Evolutionary conservation across 495 filamentous ascomycete genomes (phyloP).

Genomic region (Aspergillus carlsbadensis): DNA sequence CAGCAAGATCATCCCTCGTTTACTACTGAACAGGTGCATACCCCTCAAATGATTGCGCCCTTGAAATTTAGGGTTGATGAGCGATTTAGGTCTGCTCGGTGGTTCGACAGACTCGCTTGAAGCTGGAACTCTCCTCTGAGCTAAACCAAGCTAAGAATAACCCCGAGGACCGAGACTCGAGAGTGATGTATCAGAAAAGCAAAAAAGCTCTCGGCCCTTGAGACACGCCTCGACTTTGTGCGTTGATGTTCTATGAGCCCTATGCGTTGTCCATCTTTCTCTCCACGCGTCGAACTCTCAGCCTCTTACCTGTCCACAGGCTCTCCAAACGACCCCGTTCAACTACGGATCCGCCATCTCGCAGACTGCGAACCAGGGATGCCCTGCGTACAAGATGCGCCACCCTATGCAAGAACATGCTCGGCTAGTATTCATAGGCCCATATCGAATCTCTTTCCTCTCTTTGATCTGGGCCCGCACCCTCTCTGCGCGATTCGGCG

Average conservation of each 20-base stretch:
- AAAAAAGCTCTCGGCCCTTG: conserved; percentile 2
- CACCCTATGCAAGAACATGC: conserved; percentile 10
- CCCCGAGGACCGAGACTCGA: not conserved
- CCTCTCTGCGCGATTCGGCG: not conserved
- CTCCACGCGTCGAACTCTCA: conserved; percentile 5
- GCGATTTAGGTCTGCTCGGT: not conserved
- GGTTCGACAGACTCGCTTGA: not conserved
- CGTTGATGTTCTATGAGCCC: not conserved
- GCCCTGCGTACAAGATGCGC: conserved; percentile 10
- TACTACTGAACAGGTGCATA: not conserved
- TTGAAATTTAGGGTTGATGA: not conserved
- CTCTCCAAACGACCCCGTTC: conserved; percentile 9
- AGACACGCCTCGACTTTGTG: not conserved
- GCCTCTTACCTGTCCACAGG: conserved; percentile 8
- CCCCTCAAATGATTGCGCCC: not conserved
- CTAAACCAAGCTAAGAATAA: conserved; percentile 8
- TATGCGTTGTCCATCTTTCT: conserved; percentile 18
- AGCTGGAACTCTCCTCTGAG: not conserved
- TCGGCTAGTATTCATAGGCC: not conserved
- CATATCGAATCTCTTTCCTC: not conserved
- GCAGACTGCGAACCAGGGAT: conserved; percentile 8
- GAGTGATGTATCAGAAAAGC: conserved; percentile 13
- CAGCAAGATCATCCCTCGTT: not conserved
- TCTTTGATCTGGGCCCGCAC: not conserved
- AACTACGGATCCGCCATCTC: not conserved